These are phyloP conservation scores for Talaromyces verruculosus DNA, from an alignment of 2,329 filamentous ascomycete genomes.

Conservation along the genomic window DNA sequence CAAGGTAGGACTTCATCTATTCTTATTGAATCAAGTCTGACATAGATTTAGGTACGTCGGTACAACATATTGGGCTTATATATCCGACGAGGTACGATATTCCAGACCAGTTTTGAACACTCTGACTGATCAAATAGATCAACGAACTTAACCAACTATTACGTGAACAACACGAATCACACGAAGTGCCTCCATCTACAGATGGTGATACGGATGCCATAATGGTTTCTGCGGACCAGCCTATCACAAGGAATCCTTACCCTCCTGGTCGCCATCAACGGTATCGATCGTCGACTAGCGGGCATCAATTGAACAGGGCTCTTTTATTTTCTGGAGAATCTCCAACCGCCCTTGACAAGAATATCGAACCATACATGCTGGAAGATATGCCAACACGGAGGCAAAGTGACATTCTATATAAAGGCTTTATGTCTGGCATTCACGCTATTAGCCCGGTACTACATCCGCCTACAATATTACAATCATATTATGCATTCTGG, in stretches of 20 bases:
- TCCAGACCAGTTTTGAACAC: neutral
- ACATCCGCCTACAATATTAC: constrained; percentile 45
- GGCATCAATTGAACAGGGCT: constrained; percentile 38
- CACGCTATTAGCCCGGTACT: constrained; percentile 49
- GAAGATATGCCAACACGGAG: constrained; percentile 44
- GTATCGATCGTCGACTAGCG: constrained; percentile 25
- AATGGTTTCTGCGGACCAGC: constrained; percentile 24
- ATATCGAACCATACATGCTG: constrained; percentile 43
- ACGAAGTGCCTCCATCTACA: constrained; percentile 27
- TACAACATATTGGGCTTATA: constrained; percentile 49
- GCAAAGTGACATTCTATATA: constrained; percentile 49
- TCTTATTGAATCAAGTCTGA: constrained; percentile 15
- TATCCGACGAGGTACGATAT: constrained; percentile 43
- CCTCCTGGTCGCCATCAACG: neutral
- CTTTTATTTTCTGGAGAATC: constrained; percentile 41
- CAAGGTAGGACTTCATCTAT: constrained; percentile 26
- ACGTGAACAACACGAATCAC: constrained; percentile 43
- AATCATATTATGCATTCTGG: constrained; percentile 47
- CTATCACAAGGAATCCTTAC: constrained; percentile 9
- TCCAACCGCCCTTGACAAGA: constrained; percentile 33
- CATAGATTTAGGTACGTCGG: constrained; percentile 42
- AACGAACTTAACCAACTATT: constrained; percentile 47
- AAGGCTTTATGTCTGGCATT: constrained; percentile 49
- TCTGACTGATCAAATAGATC: constrained; percentile 34
- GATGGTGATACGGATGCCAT: constrained; percentile 27